A percentile compares a stretch with the other conserved stretches of the same genome.
Conservation (phyloP, 192 early-diverging fungal species). For the Coemansia sp. region DNA sequence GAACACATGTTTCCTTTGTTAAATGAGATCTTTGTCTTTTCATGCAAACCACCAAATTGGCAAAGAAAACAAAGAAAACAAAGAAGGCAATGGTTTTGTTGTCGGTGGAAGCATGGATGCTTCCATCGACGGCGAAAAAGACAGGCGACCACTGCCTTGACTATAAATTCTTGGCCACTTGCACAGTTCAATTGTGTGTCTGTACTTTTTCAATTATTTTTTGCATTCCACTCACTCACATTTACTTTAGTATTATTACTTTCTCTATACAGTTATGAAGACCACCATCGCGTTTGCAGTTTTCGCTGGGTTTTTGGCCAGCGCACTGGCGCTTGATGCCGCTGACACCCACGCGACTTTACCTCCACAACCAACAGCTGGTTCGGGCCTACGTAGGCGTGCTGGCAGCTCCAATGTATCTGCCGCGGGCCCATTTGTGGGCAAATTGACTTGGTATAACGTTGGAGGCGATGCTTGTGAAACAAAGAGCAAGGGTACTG, state of each 20-base stretch:
- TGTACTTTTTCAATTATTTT: too few relatives aligned
- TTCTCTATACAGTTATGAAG: neutral
- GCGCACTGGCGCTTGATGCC: neutral
- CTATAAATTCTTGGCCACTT: neutral
- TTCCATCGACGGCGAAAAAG: neutral
- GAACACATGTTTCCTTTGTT: neutral
- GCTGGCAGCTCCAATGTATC: neutral
- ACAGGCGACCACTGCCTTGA: neutral
- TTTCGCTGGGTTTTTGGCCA: neutral
- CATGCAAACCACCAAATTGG: neutral
- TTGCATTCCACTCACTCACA: neutral
- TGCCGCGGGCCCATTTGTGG: conserved; percentile 16
- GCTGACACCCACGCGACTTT: neutral
- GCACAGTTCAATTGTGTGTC: neutral
- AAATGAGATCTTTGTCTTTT: neutral
- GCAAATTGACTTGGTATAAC: conserved; percentile 26
- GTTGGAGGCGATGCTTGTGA: conserved; percentile 43
- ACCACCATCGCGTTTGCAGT: neutral
- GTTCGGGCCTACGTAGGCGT: neutral
- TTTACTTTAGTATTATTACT: neutral
- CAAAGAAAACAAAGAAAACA: conserved; percentile 1
- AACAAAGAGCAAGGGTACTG: conserved; percentile 9
- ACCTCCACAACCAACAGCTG: neutral
- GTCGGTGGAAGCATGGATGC: neutral
- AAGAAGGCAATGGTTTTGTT: neutral